Evolutionary conservation across 1,284 basidiomycete genomes (phyloP).

Genomic region (Ustilago sp.): DNA sequence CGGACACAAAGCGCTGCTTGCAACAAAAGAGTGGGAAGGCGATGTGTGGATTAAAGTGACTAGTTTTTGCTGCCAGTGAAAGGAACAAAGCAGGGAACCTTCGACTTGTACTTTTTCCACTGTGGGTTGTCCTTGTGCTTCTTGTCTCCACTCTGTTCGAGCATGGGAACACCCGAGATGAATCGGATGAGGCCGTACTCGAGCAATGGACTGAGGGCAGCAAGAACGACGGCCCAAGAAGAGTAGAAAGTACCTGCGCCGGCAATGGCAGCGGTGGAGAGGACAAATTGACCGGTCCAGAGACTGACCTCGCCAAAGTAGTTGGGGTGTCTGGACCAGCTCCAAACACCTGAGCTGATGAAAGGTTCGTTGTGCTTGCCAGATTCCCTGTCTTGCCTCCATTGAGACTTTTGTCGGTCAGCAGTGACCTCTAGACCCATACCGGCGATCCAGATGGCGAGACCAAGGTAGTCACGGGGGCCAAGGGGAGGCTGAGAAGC

Average conservation of each 20-base stretch:
- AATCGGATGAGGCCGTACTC: constrained; percentile 74
- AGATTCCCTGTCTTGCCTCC: constrained; percentile 76
- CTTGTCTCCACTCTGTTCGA: constrained; percentile 77
- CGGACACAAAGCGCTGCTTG: neutral
- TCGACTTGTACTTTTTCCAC: constrained; percentile 78
- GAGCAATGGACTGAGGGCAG: constrained; percentile 76
- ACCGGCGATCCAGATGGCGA: constrained; percentile 74
- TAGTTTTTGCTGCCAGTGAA: constrained; percentile 57
- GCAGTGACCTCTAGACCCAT: constrained; percentile 60
- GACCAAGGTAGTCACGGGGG: constrained; percentile 74
- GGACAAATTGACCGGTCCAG: constrained; percentile 78
- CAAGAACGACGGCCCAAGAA: constrained; percentile 71
- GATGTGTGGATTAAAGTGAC: neutral
- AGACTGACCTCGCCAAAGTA: constrained; percentile 82
- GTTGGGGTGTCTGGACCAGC: constrained; percentile 80
- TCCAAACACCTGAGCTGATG: constrained; percentile 80
- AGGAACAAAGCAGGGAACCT: constrained; percentile 59
- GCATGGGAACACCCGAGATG: constrained; percentile 78
- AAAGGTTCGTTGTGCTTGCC: constrained; percentile 82
- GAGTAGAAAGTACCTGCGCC: constrained; percentile 68
- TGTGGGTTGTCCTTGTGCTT: constrained; percentile 77
- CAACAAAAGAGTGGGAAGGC: neutral
- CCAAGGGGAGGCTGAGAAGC: constrained; percentile 75
- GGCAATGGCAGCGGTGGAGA: constrained; percentile 65
- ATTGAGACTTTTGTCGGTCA: constrained; percentile 79